These are phyloP conservation scores for Syzygium oleosum DNA, from an alignment of 345 rosid genomes.

Conservation along the genomic window DNA sequence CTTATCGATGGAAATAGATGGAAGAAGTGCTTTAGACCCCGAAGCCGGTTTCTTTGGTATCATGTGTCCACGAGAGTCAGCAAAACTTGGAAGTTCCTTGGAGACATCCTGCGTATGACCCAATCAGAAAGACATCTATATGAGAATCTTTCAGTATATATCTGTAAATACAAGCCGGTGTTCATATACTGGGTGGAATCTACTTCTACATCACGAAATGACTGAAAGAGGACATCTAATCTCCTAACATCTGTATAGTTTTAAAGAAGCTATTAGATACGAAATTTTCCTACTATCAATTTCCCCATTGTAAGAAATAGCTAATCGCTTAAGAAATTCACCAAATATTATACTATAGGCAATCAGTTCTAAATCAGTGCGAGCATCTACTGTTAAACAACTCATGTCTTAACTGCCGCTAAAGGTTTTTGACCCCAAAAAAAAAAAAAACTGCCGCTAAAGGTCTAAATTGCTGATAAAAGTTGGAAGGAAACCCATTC, in stretches of 20 bases:
- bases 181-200: neutral
- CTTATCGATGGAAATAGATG: constrained; percentile 48
- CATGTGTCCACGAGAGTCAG: constrained; percentile 15
- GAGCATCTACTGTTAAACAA: neutral
- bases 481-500: neutral
- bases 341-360: neutral
- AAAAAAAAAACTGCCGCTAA: neutral
- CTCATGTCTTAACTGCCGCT: neutral
- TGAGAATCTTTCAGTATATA: neutral
- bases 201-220: neutral
- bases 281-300: neutral
- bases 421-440: neutral
- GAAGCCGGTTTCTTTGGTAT: constrained; percentile 36
- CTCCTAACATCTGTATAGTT: neutral
- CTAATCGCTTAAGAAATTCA: neutral
- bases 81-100: constrained; percentile 15
- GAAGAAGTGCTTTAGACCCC: constrained; percentile 39
- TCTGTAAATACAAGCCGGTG: neutral
- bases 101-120: constrained; percentile 27
- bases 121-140: constrained; percentile 4
- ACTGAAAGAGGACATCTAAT: neutral
- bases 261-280: neutral
- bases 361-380: neutral
- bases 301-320: neutral
- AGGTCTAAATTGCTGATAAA: neutral